Percentiles rank a stretch among this genome's conserved stretches.
Evolutionary conservation across 2,329 filamentous ascomycete species (phyloP).

Genomic region (Bipolaris cookei): DNA sequence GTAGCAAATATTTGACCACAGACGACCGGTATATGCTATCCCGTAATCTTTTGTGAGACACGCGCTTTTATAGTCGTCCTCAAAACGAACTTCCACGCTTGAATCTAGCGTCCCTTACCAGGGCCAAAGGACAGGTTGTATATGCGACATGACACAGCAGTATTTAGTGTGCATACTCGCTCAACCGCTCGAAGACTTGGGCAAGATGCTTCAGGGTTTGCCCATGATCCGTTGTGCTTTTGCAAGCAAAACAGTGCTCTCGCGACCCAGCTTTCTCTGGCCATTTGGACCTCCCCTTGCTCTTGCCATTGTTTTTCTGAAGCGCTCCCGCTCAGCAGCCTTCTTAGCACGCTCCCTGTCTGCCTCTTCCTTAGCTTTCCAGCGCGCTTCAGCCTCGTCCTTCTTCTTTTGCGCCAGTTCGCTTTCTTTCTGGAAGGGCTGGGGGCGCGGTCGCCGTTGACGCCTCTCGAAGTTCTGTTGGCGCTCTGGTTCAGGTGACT

Average conservation of each 20-base stretch:
- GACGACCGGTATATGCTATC: neutral
- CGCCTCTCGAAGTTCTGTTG: constrained; percentile 24
- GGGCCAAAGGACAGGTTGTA: constrained; percentile 8
- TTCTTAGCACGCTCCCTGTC: constrained; percentile 62
- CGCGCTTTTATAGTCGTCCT: neutral
- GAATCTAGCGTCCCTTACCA: constrained; percentile 9
- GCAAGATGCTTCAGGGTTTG: constrained; percentile 28
- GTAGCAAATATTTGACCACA: neutral
- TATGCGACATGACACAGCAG: constrained; percentile 14
- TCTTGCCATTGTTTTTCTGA: constrained; percentile 69
- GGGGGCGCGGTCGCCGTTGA: constrained; percentile 37
- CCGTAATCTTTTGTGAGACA: neutral
- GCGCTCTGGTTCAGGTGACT: constrained; percentile 28
- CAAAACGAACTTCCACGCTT: neutral
- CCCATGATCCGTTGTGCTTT: constrained; percentile 75
- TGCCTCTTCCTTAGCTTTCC: constrained; percentile 66
- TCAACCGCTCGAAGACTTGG: neutral
- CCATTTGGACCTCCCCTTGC: constrained; percentile 70
- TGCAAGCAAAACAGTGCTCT: constrained; percentile 78
- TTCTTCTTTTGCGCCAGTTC: constrained; percentile 59
- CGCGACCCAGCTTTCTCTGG: constrained; percentile 79
- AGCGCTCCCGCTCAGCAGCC: constrained; percentile 71
- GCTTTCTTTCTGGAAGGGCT: constrained; percentile 54
- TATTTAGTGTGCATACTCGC: constrained; percentile 1
- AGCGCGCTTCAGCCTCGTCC: constrained; percentile 68